Evolutionary conservation across 1,139 yeast genomes (phyloP).

Genomic region (Yamadazyma atmosphaerica): DNA sequence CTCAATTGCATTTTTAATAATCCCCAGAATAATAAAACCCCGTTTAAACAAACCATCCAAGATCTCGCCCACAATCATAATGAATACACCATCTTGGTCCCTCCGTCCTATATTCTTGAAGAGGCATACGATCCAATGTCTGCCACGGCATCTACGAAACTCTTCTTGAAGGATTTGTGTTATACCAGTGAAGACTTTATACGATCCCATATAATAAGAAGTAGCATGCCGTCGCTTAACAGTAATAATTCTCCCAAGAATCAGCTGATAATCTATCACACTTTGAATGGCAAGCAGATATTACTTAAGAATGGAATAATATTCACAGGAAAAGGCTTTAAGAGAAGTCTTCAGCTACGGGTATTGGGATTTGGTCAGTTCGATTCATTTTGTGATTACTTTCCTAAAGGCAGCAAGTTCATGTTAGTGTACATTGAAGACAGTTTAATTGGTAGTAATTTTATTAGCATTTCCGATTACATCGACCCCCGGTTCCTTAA

Average conservation of each 20-base stretch:
- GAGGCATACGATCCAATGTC: constrained; percentile 54
- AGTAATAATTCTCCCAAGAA: constrained; percentile 41
- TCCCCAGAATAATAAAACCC: constrained; percentile 53
- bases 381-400: constrained; percentile 46
- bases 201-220: constrained; percentile 63
- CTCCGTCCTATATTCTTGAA: constrained; percentile 53
- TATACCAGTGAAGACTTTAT: constrained; percentile 62
- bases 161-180: constrained; percentile 56
- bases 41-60: constrained; percentile 48
- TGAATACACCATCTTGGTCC: constrained; percentile 60
- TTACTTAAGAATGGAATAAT: constrained; percentile 56
- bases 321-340: constrained; percentile 60
- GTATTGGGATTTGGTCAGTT: constrained; percentile 47
- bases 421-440: constrained; percentile 54
- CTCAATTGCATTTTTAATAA: constrained; percentile 69
- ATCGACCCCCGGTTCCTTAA: constrained; percentile 12
- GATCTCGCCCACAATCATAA: constrained; percentile 42
- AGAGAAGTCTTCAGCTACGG: constrained; percentile 42
- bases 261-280: constrained; percentile 49
- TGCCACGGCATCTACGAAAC: constrained; percentile 25
- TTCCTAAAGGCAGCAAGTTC: constrained; percentile 50
- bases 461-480: constrained; percentile 12
- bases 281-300: constrained; percentile 61
- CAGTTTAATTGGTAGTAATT: constrained; percentile 44
- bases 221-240: constrained; percentile 33